These are phyloP conservation scores for Chenopodium suecicum DNA, from an alignment of 148 eudicot genomes.

Conservation along the genomic window DNA sequence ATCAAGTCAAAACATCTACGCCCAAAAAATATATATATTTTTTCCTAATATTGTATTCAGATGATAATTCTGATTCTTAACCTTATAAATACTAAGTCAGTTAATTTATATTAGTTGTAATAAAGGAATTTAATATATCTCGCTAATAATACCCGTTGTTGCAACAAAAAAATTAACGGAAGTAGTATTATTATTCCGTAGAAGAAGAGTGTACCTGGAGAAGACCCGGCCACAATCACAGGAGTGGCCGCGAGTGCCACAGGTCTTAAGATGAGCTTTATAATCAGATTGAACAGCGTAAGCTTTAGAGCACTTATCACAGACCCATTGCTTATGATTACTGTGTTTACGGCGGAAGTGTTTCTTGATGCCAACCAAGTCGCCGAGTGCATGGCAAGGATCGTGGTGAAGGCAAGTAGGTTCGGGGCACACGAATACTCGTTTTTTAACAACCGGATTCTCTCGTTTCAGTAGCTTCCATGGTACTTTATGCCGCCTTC, in stretches of 20 bases:
- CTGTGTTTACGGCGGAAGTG: slow-evolving; percentile 87
- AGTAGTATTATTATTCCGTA: too few species aligned
- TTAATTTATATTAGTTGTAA: too few species aligned
- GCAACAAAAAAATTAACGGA: too few species aligned
- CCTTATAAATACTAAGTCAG: neutral
- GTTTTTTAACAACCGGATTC: slow-evolving; percentile 54
- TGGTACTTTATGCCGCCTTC: slow-evolving; percentile 87
- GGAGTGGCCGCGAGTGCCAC: slow-evolving; percentile 91
- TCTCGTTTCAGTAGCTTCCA: slow-evolving; percentile 87
- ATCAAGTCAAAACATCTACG: slow-evolving; percentile 23
- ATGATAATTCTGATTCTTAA: neutral
- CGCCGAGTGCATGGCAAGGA: slow-evolving; percentile 89
- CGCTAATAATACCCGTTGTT: too few species aligned
- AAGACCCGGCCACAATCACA: slow-evolving; percentile 95
- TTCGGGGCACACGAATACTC: slow-evolving; percentile 92
- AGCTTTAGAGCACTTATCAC: slow-evolving; percentile 74
- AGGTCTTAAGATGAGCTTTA: slow-evolving; percentile 88
- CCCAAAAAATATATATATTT: neutral
- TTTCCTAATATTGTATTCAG: neutral
- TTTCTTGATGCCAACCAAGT: slow-evolving; percentile 86
- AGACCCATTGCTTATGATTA: slow-evolving; percentile 81
- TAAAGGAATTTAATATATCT: too few species aligned
- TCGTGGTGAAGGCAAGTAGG: slow-evolving; percentile 87
- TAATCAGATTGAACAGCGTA: slow-evolving; percentile 91
- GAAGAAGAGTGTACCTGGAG: slow-evolving; percentile 50